These are phyloP conservation scores for Cordyceps fumosorosea DNA, from an alignment of 2,329 filamentous ascomycete genomes.

Conservation along the genomic window DNA sequence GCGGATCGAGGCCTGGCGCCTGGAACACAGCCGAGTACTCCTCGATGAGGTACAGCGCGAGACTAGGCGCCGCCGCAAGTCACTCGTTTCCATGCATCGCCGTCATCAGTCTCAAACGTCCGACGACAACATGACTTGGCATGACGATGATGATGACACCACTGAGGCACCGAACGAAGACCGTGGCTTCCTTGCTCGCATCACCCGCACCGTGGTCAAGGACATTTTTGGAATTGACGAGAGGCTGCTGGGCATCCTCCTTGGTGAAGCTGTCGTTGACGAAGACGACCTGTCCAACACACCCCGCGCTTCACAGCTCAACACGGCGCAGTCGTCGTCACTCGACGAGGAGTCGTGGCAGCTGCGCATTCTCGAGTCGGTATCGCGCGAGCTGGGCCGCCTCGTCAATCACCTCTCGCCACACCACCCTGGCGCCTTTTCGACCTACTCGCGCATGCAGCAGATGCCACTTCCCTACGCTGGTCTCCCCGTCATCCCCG, in stretches of 20 bases:
- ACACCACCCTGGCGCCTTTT: constrained; percentile 83
- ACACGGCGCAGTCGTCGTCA: constrained; percentile 23
- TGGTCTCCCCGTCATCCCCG: constrained; percentile 61
- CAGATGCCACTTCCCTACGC: constrained; percentile 67
- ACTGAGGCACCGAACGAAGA: constrained; percentile 40
- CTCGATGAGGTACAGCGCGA: constrained; percentile 86
- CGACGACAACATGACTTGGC: constrained; percentile 41
- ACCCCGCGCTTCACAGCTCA: constrained; percentile 35
- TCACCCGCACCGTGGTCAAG: constrained; percentile 79
- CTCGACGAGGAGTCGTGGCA: constrained; percentile 56
- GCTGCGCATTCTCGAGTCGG: constrained; percentile 69
- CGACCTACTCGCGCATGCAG: constrained; percentile 64
- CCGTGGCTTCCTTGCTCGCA: constrained; percentile 69
- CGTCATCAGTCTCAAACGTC: constrained; percentile 22
- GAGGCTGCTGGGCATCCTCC: constrained; percentile 72
- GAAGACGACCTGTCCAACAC: constrained; percentile 41
- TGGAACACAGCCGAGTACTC: constrained; percentile 82
- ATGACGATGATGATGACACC: constrained; percentile 42
- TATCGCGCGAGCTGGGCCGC: constrained; percentile 79
- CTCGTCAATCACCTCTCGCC: constrained; percentile 72
- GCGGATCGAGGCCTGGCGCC: constrained; percentile 84
- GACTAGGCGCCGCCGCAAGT: constrained; percentile 62
- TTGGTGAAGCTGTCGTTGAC: constrained; percentile 66
- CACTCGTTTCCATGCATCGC: constrained; percentile 41
- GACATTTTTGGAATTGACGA: constrained; percentile 92